A percentile compares a stretch with the other conserved stretches of the same genome.
phyloP scores from a whole-genome alignment of 441 rosid species.

The Bruguiera hainesii region DNA sequence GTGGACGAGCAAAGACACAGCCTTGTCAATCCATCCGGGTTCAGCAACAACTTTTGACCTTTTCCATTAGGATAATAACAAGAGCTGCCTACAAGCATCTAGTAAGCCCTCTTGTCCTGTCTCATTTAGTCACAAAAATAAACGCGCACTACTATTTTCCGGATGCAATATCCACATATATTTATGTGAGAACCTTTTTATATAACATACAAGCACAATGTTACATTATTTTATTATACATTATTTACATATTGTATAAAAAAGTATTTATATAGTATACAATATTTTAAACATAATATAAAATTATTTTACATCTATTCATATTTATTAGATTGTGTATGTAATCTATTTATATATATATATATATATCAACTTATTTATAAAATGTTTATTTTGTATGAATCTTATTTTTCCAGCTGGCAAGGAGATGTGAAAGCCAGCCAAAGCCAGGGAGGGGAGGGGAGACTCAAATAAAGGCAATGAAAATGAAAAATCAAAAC shows the following conservation, averaged over 20 bases:
- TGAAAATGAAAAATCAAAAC: conserved; percentile 5
- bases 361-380: too few species aligned
- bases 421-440: conserved; percentile 22
- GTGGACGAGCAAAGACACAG: conserved; percentile 48
- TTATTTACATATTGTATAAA: too few species aligned
- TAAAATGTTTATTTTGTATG: too few species aligned
- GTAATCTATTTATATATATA: too few species aligned
- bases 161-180: too few species aligned
- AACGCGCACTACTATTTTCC: background rate
- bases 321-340: too few species aligned
- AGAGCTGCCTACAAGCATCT: conserved; percentile 37
- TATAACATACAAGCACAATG: too few species aligned
- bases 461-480: background rate
- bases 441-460: conserved; percentile 1
- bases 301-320: too few species aligned
- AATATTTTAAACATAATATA: too few species aligned
- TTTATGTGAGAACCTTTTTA: too few species aligned
- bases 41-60: conserved; percentile 45
- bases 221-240: too few species aligned
- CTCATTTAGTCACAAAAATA: conserved; percentile 1
- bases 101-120: conserved; percentile 40
- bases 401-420: conserved; percentile 17
- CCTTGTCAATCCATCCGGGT: conserved; percentile 39
- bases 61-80: conserved; percentile 38
- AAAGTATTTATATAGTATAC: too few species aligned